These are phyloP conservation scores for Malus orientalis DNA, from an alignment of 306 rosid genomes.

Conservation along the genomic window DNA sequence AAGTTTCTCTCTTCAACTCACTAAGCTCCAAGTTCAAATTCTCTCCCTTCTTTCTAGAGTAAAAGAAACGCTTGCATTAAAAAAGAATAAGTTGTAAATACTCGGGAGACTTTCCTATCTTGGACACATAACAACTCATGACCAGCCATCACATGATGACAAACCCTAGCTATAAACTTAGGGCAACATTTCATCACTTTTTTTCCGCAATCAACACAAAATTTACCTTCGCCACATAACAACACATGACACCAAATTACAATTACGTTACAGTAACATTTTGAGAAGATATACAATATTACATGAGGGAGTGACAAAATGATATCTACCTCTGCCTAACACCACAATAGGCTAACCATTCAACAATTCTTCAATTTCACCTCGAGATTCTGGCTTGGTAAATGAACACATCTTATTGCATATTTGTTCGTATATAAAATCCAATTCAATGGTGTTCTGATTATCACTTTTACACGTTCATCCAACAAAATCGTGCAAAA, in stretches of 20 bases:
- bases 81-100: no score
- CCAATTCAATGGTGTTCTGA: conserved; percentile 19
- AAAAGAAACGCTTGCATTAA: no score
- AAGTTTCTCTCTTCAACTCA: no score
- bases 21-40: no score
- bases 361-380: conserved; percentile 10
- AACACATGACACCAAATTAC: conserved; percentile 13
- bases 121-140: neutral
- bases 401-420: conserved; percentile 21
- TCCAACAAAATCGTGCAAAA: conserved; percentile 72
- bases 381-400: conserved; percentile 3
- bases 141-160: neutral
- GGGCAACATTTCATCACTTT: neutral
- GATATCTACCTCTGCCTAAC: neutral
- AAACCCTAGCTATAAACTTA: neutral
- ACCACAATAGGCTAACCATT: conserved; percentile 13
- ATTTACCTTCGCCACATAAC: neutral
- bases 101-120: no score
- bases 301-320: neutral
- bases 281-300: neutral
- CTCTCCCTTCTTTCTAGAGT: no score
- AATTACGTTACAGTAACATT: conserved; percentile 5
- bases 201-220: neutral
- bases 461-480: conserved; percentile 18
- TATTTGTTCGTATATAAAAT: conserved; percentile 20